A percentile compares a stretch with the other conserved stretches of the same genome.
Evolutionary conservation across 768 basidiomycete genomes (phyloP).

Genomic region (Tulasnella sp.): DNA sequence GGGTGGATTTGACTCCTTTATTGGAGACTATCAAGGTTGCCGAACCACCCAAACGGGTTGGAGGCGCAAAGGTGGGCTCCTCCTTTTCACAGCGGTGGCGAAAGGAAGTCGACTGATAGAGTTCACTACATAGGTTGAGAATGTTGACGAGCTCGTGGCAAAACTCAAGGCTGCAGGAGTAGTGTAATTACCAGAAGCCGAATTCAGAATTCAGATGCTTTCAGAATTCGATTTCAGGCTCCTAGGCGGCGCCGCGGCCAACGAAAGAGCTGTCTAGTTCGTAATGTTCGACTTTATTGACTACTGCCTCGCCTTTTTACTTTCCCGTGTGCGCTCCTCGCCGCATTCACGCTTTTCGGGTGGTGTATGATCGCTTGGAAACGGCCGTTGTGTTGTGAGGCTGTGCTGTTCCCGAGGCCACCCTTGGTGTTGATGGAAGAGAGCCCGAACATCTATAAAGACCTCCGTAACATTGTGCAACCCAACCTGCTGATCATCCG

Average conservation of each 20-base stretch:
- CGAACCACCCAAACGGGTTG: slow-evolving; percentile 86
- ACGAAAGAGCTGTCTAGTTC: neutral
- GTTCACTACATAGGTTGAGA: slow-evolving; percentile 54
- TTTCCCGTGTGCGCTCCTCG: neutral
- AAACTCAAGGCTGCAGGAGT: slow-evolving; percentile 86
- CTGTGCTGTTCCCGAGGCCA: neutral
- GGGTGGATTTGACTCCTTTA: slow-evolving; percentile 75
- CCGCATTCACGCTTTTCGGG: neutral
- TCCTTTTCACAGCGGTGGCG: slow-evolving; percentile 4
- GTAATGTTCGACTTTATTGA: neutral
- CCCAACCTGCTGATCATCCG: neutral
- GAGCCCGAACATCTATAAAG: neutral
- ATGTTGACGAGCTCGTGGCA: slow-evolving; percentile 81
- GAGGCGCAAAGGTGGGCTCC: slow-evolving; percentile 74
- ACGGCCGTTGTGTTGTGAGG: neutral
- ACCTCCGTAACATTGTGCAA: neutral
- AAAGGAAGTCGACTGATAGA: neutral
- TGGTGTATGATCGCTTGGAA: neutral
- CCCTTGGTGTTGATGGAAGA: neutral
- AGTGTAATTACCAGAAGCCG: neutral
- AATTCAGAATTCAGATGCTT: neutral
- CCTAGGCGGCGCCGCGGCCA: neutral
- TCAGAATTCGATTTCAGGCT: neutral
- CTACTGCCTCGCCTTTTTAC: neutral
- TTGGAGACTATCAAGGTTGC: slow-evolving; percentile 83